Base-by-base conservation (phyloP, 257 asterid species). In the Nicotiana tomentosiformis region DNA sequence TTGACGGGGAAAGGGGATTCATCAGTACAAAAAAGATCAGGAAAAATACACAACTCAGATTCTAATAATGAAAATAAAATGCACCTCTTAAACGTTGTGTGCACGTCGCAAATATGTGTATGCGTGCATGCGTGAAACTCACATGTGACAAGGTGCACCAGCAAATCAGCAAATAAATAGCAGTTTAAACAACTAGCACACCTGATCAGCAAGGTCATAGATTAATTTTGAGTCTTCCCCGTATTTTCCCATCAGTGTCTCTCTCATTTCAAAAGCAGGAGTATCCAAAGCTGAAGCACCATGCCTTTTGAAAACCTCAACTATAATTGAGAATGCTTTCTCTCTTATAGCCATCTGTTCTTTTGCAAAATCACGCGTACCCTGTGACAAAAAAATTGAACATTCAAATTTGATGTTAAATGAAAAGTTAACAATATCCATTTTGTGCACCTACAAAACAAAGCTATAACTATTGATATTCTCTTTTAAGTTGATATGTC, bases 131-230 rank as follows among this genome's bases (percentile, higher is more conserved):
- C 26, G 16, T 76, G 64, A 11, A 51, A 26, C 26, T 76, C 65
- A 26, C 64, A 53, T 51, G 64, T 51, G 64, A 76, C 8, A 26
- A 49, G 46, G 30, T 76, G 80, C 29, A 51, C 43, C 64, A 51
- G 53, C 16, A 76, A 76, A 51, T 51, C 49, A 76, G 51, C 17
- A 80, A 43, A 43, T 23, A 33, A 74, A 46, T 39, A 76, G 43
- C 35, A 77, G 57, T 1, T 46, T 56, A 85, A 85, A 81, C 62
- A 83, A 83, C 67, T 20, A 64, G 72, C 77, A 6, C 83, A 89
- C 99, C 98, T 96, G 99, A 87, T 96, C 98, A 60, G 98, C 98
- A 77, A 96, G 97, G 89, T 96, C 98, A 89, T 93, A 96, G 57
- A 96, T 93, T 89, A 96, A 90, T 86, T 94, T 96, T 35, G 98